Evolutionary conservation across 106 monocot genomes (phyloP).

Genomic region (Agapanthus africanus): DNA sequence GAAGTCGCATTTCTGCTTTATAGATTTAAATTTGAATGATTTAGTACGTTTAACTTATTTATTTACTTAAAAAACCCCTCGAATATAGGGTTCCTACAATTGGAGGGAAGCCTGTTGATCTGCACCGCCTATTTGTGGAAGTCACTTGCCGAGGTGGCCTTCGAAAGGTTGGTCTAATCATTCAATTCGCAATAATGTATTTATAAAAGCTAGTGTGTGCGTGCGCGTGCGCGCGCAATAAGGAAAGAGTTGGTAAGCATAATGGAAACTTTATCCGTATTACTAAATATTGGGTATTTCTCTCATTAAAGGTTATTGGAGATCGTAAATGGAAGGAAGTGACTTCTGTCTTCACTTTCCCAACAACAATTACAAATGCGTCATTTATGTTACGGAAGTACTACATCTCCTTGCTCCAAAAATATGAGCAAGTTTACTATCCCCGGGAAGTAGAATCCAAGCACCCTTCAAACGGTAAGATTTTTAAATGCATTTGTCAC

Average conservation of each 20-base stretch:
- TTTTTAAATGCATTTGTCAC: no score
- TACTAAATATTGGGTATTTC: not conserved
- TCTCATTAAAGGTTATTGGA: conserved; percentile 12
- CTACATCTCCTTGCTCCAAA: conserved; percentile 22
- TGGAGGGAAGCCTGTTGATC: conserved; percentile 24
- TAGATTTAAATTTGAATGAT: no score
- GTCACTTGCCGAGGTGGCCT: conserved; percentile 23
- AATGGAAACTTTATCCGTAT: conserved; percentile 10
- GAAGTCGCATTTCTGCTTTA: no score
- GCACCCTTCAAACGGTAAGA: conserved; percentile 12
- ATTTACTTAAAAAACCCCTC: not conserved
- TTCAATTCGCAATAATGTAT: conserved; percentile 14
- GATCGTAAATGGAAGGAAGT: conserved; percentile 21
- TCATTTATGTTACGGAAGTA: conserved; percentile 20
- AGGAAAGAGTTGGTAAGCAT: conserved; percentile 39
- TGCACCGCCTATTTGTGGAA: conserved; percentile 25
- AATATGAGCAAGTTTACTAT: conserved; percentile 22
- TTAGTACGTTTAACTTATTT: no score
- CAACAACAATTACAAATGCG: conserved; percentile 23
- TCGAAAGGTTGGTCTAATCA: conserved; percentile 19
- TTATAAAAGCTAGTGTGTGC: conserved; percentile 28
- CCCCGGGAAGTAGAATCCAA: not conserved
- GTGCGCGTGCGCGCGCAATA: not conserved
- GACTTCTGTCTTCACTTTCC: conserved; percentile 19
- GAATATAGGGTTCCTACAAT: conserved; percentile 22